Conservation (phyloP, 208 protist species). For the Trypanosoma vivax region DNA sequence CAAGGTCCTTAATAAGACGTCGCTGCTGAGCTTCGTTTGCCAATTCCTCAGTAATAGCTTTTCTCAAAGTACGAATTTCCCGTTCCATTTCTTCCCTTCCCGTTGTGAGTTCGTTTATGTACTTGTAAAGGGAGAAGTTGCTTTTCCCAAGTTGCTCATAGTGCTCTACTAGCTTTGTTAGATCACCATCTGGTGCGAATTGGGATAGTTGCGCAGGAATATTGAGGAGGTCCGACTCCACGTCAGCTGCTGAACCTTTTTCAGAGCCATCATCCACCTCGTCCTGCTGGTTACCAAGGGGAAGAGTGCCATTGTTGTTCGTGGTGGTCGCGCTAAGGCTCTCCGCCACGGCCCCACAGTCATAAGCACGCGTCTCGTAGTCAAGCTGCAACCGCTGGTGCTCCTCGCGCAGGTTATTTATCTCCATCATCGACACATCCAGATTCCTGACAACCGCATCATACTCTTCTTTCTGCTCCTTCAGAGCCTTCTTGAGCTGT, state of each 20-base stretch:
- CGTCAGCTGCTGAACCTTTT: conserved; percentile 8
- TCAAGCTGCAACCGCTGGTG: conserved; percentile 81
- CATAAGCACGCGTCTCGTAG: conserved; percentile 76
- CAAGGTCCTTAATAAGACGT: conserved; percentile 79
- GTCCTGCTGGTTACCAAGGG: conserved; percentile 1
- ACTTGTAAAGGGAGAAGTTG: conserved; percentile 96
- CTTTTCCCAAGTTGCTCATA: conserved; percentile 89
- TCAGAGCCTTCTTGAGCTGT: conserved; percentile 63
- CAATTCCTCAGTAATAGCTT: conserved; percentile 77
- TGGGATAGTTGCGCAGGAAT: conserved; percentile 79
- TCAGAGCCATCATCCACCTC: conserved; percentile 27
- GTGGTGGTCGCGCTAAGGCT: conserved; percentile 1
- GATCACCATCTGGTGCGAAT: conserved; percentile 71
- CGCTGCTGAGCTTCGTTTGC: conserved; percentile 66
- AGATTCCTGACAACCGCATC: conserved; percentile 59
- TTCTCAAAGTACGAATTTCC: conserved; percentile 77
- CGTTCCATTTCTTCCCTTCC: conserved; percentile 85
- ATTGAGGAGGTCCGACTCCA: conserved; percentile 48
- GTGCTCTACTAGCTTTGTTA: conserved; percentile 73
- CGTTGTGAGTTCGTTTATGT: conserved; percentile 92
- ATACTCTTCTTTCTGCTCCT: conserved; percentile 78
- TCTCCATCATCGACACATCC: conserved; percentile 80
- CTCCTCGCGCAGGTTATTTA: conserved; percentile 84
- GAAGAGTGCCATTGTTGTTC: not conserved
- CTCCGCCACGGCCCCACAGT: conserved; percentile 51